Conservation (phyloP, 2,329 filamentous ascomycete species). For the Phaeosphaeria sp. region DNA sequence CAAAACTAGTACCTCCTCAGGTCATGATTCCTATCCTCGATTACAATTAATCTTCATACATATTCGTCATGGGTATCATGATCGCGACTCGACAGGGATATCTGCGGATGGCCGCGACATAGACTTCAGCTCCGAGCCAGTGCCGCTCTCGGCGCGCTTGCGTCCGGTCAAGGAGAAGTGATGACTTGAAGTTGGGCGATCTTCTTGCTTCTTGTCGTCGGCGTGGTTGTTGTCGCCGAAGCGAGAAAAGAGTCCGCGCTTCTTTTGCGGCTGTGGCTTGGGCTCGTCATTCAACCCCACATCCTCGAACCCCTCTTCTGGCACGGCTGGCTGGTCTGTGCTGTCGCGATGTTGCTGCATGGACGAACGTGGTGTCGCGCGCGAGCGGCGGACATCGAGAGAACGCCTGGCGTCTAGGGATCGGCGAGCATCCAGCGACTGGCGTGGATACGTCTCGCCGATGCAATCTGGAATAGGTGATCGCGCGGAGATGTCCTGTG, state of each 20-base stretch:
- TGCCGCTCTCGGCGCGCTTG: constrained; percentile 71
- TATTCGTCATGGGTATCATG: constrained; percentile 3
- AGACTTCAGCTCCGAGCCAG: constrained; percentile 73
- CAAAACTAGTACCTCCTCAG: not conserved
- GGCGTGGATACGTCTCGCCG: constrained; percentile 61
- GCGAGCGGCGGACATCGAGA: constrained; percentile 53
- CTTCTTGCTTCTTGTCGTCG: constrained; percentile 39
- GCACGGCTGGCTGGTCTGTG: constrained; percentile 59
- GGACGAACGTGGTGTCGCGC: constrained; percentile 67
- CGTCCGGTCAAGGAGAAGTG: constrained; percentile 73
- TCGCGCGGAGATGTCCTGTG: constrained; percentile 85
- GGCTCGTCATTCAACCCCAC: constrained; percentile 83
- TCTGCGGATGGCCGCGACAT: constrained; percentile 57
- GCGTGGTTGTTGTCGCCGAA: constrained; percentile 67
- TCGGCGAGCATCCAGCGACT: constrained; percentile 64
- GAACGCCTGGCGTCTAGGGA: constrained; percentile 78
- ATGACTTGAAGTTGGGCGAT: constrained; percentile 54
- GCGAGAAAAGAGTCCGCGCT: constrained; percentile 79
- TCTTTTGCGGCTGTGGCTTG: constrained; percentile 67
- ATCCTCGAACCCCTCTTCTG: constrained; percentile 87
- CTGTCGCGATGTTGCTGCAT: constrained; percentile 64
- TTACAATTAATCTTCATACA: not conserved
- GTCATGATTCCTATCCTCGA: not conserved
- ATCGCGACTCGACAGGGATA: constrained; percentile 34
- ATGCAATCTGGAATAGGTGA: constrained; percentile 72